Evolutionary conservation across 2,329 filamentous ascomycete genomes (phyloP), one percentile per base, ranked within the genome.

Genomic region (Magnaporthiopsis rhizophila): DNA sequence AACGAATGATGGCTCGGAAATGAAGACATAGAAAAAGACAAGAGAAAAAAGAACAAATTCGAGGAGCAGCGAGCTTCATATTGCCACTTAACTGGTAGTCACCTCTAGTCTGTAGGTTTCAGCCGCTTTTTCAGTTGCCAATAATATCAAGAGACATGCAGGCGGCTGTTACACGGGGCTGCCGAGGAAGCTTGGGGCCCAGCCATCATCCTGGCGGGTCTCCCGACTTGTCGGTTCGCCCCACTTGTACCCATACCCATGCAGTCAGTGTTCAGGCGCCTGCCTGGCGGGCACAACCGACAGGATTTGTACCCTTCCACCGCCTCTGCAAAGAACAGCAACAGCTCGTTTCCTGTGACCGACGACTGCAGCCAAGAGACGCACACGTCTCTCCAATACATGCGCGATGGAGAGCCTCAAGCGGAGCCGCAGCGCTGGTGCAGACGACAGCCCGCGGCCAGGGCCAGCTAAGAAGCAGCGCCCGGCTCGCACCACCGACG

Each of bases 381-480:
- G 34, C 34, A 38, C 11, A 36, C 4, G 9, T 12, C 18, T 13
- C 18, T 13, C 36, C 4, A 38, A 38, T 3, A 53, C 18, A 50
- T n/a, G 7, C 21, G 61, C 45, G 5, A 62, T 62, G 61, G 50
- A 45, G 11, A 45, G 38, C 30, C 18, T 28, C 26, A 62, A 62
- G 61, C 38, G 61, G 28, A 56, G 13, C 13, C 50, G 38, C 45
- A 62, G 45, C 26, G 24, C 61, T 12, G 61, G 56, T 21, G 24
- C 50, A 9, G 61, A 62, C 11, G 38, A 53, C 45, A 53, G 45
- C 18, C 45, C 45, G 45, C 45, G 45, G 21, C 50, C 61, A n/a
- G 61, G 38, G 7, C 61, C 61, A 32, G 28, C 61, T 21, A 62
- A 62, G 38, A 62, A 62, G 45, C 61, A 62, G 61, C 61, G 61